Evolutionary conservation across 2,329 filamentous ascomycete species (phyloP), one percentile per base, ranked within the genome.

Genomic region (Cephalotrichum gorgonifer): DNA sequence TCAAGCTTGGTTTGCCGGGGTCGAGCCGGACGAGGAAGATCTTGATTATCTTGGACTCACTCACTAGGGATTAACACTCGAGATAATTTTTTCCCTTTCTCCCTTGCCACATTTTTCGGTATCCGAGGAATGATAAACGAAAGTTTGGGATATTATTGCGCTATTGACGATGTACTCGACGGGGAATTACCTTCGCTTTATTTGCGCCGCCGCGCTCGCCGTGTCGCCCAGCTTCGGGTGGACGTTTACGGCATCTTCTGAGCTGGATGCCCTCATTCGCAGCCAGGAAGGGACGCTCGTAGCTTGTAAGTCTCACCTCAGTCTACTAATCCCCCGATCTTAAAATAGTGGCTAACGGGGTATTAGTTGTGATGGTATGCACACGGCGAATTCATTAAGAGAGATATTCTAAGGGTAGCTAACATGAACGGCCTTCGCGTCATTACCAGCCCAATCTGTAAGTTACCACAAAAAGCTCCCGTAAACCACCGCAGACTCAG

Each of bases 391-490:
- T 26, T 14, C 14, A 9, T 6, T n/a, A n/a, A n/a, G n/a, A n/a
- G n/a, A n/a, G n/a, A n/a, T n/a, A n/a, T n/a, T n/a, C n/a, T n/a
- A n/a, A n/a, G n/a, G n/a, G n/a, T n/a, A 17, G 30, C 30, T 46
- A 38, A 46, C 28, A 25, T 14, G 8, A 25, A 14, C 7, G 15
- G 11, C 31, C 22, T 22, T 33, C 3, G n/a, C 30, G n/a, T n/a
- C n/a, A n/a, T 20, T 17, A n/a, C 15, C 17, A 56, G 55, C 49
- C 50, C n/a, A 31, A 48, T 15, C 35, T 50, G 54, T 52, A 49
- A 52, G 54, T 48, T 15, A 14, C 3, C 43, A 30, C 1, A n/a
- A n/a, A n/a, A n/a, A n/a, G n/a, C n/a, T n/a, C n/a, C n/a, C n/a
- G n/a, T n/a, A n/a, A n/a, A n/a, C n/a, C n/a, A n/a, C n/a, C n/a